These are phyloP conservation scores for Fusarium xyrophilum DNA, from an alignment of 2,329 filamentous ascomycete genomes.

Conservation along the genomic window DNA sequence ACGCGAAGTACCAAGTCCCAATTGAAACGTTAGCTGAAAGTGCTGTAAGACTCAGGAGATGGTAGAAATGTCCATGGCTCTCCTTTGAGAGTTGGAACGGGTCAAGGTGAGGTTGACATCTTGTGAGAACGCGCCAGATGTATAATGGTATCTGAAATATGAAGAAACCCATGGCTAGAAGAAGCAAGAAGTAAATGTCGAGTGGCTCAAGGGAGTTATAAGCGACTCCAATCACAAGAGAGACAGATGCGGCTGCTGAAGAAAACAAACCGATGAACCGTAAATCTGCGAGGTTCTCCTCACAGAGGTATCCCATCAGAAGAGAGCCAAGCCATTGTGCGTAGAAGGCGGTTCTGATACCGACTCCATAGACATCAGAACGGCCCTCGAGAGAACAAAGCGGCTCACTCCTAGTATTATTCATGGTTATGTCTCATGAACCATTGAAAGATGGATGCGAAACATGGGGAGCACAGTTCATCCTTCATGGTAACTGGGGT, in stretches of 20 bases:
- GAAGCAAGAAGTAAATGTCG: constrained; percentile 45
- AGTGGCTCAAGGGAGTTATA: constrained; percentile 35
- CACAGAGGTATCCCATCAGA: constrained; percentile 44
- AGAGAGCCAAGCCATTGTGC: constrained; percentile 47
- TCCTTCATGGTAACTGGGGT: not conserved
- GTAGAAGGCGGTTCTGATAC: constrained; percentile 47
- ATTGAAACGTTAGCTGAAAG: constrained; percentile 41
- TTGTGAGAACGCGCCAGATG: constrained; percentile 44
- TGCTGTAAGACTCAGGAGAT: constrained; percentile 37
- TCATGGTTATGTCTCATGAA: not conserved
- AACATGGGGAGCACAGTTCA: not conserved
- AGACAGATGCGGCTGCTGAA: constrained; percentile 40
- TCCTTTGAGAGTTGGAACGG: constrained; percentile 43
- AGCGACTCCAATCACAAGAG: constrained; percentile 41
- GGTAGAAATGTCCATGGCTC: constrained; percentile 37
- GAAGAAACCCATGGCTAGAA: constrained; percentile 44
- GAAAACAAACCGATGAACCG: constrained; percentile 46
- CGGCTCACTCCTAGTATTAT: not conserved
- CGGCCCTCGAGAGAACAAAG: constrained; percentile 40
- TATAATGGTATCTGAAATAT: constrained; percentile 46
- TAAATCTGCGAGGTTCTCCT: constrained; percentile 40
- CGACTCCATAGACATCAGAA: constrained; percentile 47
- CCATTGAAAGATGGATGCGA: not conserved
- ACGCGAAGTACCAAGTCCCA: constrained; percentile 45
- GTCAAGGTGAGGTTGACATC: constrained; percentile 44